These are phyloP conservation scores for Lactarius pseudohatsudake DNA, from an alignment of 768 basidiomycete genomes.

Conservation along the genomic window DNA sequence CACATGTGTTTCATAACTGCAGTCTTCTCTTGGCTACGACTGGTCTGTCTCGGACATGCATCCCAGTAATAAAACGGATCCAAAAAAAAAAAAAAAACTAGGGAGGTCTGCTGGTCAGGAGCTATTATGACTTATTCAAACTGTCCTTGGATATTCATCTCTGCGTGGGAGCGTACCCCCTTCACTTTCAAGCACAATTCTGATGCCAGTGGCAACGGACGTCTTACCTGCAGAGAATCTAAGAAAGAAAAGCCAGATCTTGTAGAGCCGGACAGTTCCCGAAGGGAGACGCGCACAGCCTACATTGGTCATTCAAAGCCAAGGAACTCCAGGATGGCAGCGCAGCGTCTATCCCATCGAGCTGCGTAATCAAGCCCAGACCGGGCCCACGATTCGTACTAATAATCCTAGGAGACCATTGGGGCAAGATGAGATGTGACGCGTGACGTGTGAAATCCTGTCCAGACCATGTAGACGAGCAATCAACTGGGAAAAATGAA, in stretches of 20 bases:
- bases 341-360: neutral
- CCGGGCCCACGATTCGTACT: neutral
- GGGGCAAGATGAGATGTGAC: neutral
- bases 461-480: neutral
- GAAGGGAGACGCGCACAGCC: neutral
- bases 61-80: neutral
- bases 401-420: neutral
- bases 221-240: neutral
- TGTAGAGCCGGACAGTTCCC: neutral
- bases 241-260: neutral
- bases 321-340: neutral
- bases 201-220: neutral
- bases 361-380: neutral
- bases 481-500: neutral
- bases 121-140: neutral
- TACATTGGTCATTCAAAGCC: neutral
- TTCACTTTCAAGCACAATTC: too few species aligned
- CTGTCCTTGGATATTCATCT: neutral
- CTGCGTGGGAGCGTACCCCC: neutral
- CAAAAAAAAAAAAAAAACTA: too few species aligned
- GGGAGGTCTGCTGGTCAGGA: neutral
- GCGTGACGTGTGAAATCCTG: neutral
- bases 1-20: too few species aligned
- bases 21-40: too few species aligned
- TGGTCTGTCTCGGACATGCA: too few species aligned